Base-by-base conservation (phyloP, 2,329 filamentous ascomycete species). In the Verticillium alfalfae region DNA sequence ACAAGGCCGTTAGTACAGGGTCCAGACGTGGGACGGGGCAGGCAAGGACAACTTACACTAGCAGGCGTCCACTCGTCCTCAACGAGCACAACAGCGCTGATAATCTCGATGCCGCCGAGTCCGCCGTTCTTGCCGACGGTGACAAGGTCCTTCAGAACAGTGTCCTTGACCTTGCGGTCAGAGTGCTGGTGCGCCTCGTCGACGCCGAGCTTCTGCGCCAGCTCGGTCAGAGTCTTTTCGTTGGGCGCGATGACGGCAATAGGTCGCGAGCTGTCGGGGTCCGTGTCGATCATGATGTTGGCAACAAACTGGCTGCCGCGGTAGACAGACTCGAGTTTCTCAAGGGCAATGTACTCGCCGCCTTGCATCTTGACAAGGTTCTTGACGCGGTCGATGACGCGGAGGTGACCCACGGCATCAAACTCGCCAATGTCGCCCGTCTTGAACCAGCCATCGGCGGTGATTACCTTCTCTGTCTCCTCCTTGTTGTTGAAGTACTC, bases 341-440 rank as follows among this genome's bases (percentile, higher is more conserved):
- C 94, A 4, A 99, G 85, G 26, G 94, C 95, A 74, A 98, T 96
- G 77, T 98, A 98, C 81, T 98, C 94, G 68, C 94, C 94, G 64
- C 93, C 93, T 66, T 92, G 85, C 66, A 95, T 93, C 87, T 98
- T 98, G 76, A 98, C 91, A 61, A 98, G 81, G 78, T 98, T 98
- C 88, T 98, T 98, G 86, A 97, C 93, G 68, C 94, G 92, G 76
- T 98, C 94, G 71, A 98, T 93, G 73, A 98, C 89, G 68, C 83
- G 86, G 67, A 98, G 78, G 73, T 96, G 91, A 54, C 94, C 94
- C 64, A 89, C 83, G 55, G 79, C 73, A 75, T 94, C 88, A 70
- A 94, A 95, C 73, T 97, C 91, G 70, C 94, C 94, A 73, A 98
- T 95, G 71, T 98, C 94, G 64, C 94, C 94, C 16, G 93, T 96